phyloP scores from a whole-genome alignment of 129 eudicot genomes.

The Oenanthe sinensis region DNA sequence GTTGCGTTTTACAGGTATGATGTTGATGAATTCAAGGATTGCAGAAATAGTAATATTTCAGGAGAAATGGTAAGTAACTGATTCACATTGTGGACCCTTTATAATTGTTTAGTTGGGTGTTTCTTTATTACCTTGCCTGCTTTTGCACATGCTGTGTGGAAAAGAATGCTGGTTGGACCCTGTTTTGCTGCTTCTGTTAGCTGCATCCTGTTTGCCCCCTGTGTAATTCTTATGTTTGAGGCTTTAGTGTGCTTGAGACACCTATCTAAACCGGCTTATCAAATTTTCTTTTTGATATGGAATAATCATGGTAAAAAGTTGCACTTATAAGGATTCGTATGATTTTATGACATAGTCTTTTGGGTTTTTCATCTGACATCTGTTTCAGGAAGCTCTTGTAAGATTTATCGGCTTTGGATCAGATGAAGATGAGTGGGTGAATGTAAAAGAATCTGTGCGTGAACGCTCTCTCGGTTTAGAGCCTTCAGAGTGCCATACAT shows the following conservation, averaged over 20 bases:
- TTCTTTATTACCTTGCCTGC: not conserved
- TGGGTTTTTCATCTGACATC: not conserved
- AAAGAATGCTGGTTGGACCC: not conserved
- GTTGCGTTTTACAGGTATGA: slow-evolving; percentile 42
- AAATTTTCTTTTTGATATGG: not conserved
- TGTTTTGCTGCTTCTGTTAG: not conserved
- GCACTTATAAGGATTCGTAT: not conserved
- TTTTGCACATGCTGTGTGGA: not conserved
- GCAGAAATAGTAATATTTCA: slow-evolving; percentile 33
- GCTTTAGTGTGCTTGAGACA: not conserved
- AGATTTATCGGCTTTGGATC: slow-evolving; percentile 55
- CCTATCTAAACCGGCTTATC: not conserved
- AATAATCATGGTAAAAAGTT: not conserved
- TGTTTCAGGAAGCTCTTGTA: slow-evolving; percentile 52
- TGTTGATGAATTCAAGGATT: slow-evolving; percentile 39
- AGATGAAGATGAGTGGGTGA: slow-evolving; percentile 86
- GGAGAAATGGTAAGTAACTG: slow-evolving; percentile 49
- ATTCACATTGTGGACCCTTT: not conserved
- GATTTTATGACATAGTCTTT: not conserved
- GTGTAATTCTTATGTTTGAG: not conserved
- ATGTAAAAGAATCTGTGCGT: slow-evolving; percentile 43
- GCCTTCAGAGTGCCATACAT: slow-evolving; percentile 62
- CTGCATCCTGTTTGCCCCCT: not conserved
- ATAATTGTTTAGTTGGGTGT: not conserved
- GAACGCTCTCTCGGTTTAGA: slow-evolving; percentile 78